Percentiles rank a stretch among this genome's conserved stretches.
phyloP scores from a whole-genome alignment of 2,329 filamentous ascomycete genomes.

The Drechslerella coelobrocha region DNA sequence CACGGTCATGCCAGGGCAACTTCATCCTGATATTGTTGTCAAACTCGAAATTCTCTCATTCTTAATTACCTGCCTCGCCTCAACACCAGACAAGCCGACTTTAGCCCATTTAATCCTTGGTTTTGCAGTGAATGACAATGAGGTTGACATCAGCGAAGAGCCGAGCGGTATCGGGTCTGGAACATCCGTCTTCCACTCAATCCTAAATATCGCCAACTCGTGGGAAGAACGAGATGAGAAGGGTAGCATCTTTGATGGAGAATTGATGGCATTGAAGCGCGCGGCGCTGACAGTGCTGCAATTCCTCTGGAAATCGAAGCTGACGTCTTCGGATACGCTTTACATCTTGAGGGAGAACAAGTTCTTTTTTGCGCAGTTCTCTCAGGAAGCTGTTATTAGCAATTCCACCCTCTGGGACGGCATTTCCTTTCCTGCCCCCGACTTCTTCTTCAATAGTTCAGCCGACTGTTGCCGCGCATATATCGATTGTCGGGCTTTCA shows the following conservation, averaged over 20 bases:
- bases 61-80: conserved; percentile 77
- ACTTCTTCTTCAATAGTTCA: conserved; percentile 61
- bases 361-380: conserved; percentile 78
- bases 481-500: conserved; percentile 75
- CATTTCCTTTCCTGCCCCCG: conserved; percentile 63
- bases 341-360: conserved; percentile 79
- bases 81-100: conserved; percentile 77
- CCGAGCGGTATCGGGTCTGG: conserved; percentile 70
- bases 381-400: conserved; percentile 74
- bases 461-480: conserved; percentile 77
- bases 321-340: conserved; percentile 78
- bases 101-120: conserved; percentile 91
- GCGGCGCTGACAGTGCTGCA: conserved; percentile 68
- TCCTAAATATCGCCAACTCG: conserved; percentile 74
- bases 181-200: conserved; percentile 80
- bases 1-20: conserved; percentile 24
- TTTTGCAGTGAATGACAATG: conserved; percentile 69
- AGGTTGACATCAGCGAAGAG: conserved; percentile 68
- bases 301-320: conserved; percentile 80
- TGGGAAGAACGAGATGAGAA: conserved; percentile 51
- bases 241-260: conserved; percentile 51
- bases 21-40: conserved; percentile 61
- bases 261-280: conserved; percentile 57
- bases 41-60: conserved; percentile 87
- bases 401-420: conserved; percentile 76